These are phyloP conservation scores for Chlorella sp. DNA, from an alignment of 139 green algal genomes.

Conservation along the genomic window DNA sequence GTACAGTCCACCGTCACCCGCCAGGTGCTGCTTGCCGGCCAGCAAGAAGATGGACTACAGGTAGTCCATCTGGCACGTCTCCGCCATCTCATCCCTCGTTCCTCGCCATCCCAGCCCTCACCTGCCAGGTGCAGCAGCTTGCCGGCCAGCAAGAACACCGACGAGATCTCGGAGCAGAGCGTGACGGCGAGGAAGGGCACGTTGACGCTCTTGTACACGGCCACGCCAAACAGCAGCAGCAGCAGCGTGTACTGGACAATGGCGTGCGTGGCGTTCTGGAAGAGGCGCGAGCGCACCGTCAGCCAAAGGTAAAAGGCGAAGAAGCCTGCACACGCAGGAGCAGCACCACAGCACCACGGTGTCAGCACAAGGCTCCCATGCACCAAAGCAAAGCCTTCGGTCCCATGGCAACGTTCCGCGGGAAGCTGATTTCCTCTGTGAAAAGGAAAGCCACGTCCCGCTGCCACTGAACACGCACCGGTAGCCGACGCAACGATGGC, in stretches of 20 bases:
- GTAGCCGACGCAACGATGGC: conserved; percentile 26
- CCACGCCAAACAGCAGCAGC: conserved; percentile 54
- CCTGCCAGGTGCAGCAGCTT: conserved; percentile 30
- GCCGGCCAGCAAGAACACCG: conserved; percentile 20
- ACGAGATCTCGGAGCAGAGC: conserved; percentile 26
- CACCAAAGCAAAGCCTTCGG: too few relatives aligned
- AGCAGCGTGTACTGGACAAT: conserved; percentile 65
- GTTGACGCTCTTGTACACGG: conserved; percentile 48
- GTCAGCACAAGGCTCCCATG: too few relatives aligned
- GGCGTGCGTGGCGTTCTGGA: conserved; percentile 13
- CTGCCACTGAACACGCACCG: too few relatives aligned
- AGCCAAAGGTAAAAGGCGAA: conserved; percentile 69
- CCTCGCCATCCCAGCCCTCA: conserved; percentile 1
- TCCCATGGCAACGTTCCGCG: too few relatives aligned
- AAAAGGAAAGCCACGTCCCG: too few relatives aligned
- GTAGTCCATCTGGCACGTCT: background rate
- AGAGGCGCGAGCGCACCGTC: conserved; percentile 40
- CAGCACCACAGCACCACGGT: too few relatives aligned
- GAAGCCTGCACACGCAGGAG: conserved; percentile 56
- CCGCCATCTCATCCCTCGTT: too few relatives aligned
- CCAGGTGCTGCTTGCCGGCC: background rate
- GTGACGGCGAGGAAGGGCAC: conserved; percentile 35
- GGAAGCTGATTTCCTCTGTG: too few relatives aligned
- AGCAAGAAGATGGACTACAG: background rate
- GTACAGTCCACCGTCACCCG: background rate